These are phyloP conservation scores for Colletotrichum endophyticum DNA, from an alignment of 2,329 filamentous ascomycete species.

Conservation along the genomic window DNA sequence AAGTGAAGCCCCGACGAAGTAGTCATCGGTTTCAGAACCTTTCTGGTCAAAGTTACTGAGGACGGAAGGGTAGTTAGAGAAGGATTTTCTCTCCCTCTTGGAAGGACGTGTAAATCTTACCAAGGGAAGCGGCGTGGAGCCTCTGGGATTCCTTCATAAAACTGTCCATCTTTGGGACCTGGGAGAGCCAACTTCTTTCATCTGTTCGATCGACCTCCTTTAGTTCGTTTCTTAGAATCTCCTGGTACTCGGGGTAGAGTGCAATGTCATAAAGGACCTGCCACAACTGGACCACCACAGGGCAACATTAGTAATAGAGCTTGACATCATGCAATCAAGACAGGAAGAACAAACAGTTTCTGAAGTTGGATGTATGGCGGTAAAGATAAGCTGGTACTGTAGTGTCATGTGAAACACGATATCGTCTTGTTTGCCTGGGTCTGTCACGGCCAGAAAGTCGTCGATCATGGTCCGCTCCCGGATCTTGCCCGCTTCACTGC, in stretches of 20 bases:
- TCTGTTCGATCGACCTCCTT: background rate
- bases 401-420: background rate
- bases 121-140: background rate
- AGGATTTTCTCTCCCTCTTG: background rate
- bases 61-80: background rate
- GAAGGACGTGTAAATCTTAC: background rate
- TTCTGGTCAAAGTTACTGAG: background rate
- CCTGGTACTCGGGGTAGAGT: background rate
- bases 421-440: background rate
- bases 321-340: background rate
- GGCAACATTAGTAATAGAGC: background rate
- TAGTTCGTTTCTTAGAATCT: background rate
- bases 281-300: background rate
- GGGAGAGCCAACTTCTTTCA: background rate
- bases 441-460: background rate
- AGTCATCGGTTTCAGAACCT: background rate
- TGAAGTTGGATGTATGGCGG: background rate
- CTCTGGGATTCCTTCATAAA: constrained; percentile 6
- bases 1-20: background rate
- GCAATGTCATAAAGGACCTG: background rate
- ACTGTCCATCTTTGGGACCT: background rate
- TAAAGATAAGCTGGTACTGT: background rate
- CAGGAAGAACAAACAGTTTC: background rate
- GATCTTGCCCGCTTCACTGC: background rate
- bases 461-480: background rate